These are phyloP conservation scores for Ilyonectria destructans DNA, from an alignment of 2,329 filamentous ascomycete species.

Conservation along the genomic window DNA sequence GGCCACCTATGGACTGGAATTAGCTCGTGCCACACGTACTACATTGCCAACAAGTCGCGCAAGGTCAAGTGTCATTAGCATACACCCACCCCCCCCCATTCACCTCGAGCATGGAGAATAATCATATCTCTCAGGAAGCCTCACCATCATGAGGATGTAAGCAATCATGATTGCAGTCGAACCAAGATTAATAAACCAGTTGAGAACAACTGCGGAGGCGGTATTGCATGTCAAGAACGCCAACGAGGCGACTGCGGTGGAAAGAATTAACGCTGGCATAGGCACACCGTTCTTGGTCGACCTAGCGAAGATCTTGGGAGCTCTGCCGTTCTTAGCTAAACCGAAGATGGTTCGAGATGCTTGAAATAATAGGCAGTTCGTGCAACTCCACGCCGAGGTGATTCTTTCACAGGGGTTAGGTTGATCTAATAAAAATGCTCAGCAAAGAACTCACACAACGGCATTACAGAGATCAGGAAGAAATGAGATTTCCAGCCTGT, in stretches of 20 bases:
- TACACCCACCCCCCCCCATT: too few relatives aligned
- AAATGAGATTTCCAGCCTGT: constrained; percentile 15
- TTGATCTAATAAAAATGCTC: not conserved
- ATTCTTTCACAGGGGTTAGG: constrained; percentile 4
- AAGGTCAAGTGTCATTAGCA: too few relatives aligned
- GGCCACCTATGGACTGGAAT: not conserved
- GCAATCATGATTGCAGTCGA: constrained; percentile 25
- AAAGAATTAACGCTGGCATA: constrained; percentile 12
- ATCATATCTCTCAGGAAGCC: not conserved
- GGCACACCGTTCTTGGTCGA: constrained; percentile 14
- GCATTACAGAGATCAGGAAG: constrained; percentile 19
- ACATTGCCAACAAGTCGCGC: not conserved
- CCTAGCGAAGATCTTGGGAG: constrained; percentile 17
- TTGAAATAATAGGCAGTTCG: constrained; percentile 19
- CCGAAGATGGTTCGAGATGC: constrained; percentile 21
- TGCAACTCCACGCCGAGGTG: constrained; percentile 23
- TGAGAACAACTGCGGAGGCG: constrained; percentile 10
- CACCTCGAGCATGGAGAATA: too few relatives aligned
- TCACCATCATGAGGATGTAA: constrained; percentile 19
- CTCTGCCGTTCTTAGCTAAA: constrained; percentile 16
- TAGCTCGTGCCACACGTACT: not conserved
- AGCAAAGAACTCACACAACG: not conserved
- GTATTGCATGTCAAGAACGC: constrained; percentile 19
- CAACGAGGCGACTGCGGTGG: constrained; percentile 12
- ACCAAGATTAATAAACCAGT: constrained; percentile 20